phyloP scores from a whole-genome alignment of 2,329 filamentous ascomycete species.

The Apiospora phragmitis region DNA sequence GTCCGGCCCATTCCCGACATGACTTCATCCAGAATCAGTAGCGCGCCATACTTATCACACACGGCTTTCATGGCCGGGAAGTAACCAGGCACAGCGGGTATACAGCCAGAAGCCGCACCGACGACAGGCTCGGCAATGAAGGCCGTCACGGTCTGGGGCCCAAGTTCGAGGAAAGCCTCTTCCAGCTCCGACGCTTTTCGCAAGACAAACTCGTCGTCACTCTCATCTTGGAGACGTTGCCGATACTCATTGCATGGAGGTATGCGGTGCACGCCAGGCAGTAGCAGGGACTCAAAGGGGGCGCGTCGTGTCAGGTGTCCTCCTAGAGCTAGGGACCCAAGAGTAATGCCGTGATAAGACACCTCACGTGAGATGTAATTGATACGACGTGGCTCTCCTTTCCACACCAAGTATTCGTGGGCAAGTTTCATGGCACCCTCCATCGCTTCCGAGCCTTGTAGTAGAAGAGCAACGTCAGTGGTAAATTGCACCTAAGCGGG shows the following conservation, averaged over 20 bases:
- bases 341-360: slow-evolving; percentile 72
- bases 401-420: slow-evolving; percentile 61
- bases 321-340: slow-evolving; percentile 65
- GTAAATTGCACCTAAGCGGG: not conserved
- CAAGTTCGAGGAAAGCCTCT: slow-evolving; percentile 62
- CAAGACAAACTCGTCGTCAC: slow-evolving; percentile 57
- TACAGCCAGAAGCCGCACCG: slow-evolving; percentile 69
- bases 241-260: slow-evolving; percentile 69
- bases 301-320: slow-evolving; percentile 61
- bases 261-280: slow-evolving; percentile 58
- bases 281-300: slow-evolving; percentile 63
- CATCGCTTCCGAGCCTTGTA: slow-evolving; percentile 60
- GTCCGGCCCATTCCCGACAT: slow-evolving; percentile 65
- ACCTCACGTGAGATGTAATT: slow-evolving; percentile 67
- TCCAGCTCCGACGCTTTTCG: slow-evolving; percentile 67
- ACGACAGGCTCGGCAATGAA: slow-evolving; percentile 75
- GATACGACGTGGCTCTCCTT: slow-evolving; percentile 53
- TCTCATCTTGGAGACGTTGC: slow-evolving; percentile 50
- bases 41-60: slow-evolving; percentile 43
- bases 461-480: not conserved
- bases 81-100: slow-evolving; percentile 67
- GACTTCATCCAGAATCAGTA: not conserved
- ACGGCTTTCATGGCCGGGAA: slow-evolving; percentile 66
- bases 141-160: slow-evolving; percentile 65
- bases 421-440: slow-evolving; percentile 64